phyloP scores from a whole-genome alignment of 1,284 basidiomycete species.

The Pseudomicrostroma phylloplanum region DNA sequence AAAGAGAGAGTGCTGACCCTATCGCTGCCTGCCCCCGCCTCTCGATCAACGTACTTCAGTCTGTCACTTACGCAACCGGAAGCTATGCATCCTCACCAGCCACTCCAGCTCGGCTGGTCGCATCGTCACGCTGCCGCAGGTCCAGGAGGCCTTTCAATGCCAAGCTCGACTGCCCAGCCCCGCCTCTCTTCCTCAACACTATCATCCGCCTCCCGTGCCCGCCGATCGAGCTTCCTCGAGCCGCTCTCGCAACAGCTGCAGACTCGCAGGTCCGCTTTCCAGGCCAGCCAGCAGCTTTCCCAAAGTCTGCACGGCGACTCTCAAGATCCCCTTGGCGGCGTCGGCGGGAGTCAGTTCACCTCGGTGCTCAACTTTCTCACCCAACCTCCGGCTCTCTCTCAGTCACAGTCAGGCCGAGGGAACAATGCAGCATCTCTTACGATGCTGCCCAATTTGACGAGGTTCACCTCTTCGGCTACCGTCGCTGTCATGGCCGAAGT shows the following conservation, averaged over 20 bases:
- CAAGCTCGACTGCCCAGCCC: slow-evolving; percentile 1
- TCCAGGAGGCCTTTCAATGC: slow-evolving; percentile 3
- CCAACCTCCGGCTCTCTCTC: slow-evolving; percentile 5
- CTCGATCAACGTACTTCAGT: not conserved
- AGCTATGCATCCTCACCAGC: slow-evolving; percentile 23
- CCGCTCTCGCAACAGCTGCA: slow-evolving; percentile 37
- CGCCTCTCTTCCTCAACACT: no score
- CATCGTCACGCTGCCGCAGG: not conserved
- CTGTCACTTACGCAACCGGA: slow-evolving; percentile 49
- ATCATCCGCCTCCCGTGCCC: not conserved
- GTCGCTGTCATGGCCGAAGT: slow-evolving; percentile 24
- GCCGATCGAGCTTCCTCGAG: slow-evolving; percentile 7
- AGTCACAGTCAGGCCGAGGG: slow-evolving; percentile 22
- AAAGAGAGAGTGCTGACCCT: not conserved
- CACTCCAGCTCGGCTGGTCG: not conserved
- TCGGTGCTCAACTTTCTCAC: slow-evolving; percentile 31
- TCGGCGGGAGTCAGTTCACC: slow-evolving; percentile 35
- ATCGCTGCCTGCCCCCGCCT: not conserved
- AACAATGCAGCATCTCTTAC: slow-evolving; percentile 10
- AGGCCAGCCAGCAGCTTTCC: not conserved
- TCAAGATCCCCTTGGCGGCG: not conserved
- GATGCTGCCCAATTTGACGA: slow-evolving; percentile 45
- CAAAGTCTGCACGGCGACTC: no score
- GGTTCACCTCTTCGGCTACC: slow-evolving; percentile 37
- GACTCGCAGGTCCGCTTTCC: slow-evolving; percentile 22